These are phyloP conservation scores for Ogataea salicorniae DNA, from an alignment of 805 yeast species.

Conservation along the genomic window DNA sequence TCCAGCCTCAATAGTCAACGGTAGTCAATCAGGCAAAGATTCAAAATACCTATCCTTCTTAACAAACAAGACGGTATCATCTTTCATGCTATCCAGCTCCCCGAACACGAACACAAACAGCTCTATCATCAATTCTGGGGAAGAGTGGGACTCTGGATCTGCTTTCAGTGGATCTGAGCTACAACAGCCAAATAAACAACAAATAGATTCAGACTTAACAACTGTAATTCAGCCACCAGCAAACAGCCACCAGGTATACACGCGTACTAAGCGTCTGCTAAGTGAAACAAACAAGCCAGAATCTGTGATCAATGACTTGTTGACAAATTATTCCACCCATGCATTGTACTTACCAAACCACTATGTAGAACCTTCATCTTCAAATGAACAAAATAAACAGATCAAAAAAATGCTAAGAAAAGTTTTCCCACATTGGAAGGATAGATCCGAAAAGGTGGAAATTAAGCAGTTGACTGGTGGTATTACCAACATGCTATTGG, in stretches of 20 bases:
- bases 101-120: background rate
- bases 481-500: conserved; percentile 55
- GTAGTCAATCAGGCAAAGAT: background rate
- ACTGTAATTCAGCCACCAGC: conserved; percentile 6
- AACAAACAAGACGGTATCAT: conserved; percentile 23
- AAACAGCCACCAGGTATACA: background rate
- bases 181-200: conserved; percentile 6
- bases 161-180: too few relatives aligned
- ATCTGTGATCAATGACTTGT: conserved; percentile 10
- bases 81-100: conserved; percentile 16
- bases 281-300: background rate
- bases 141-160: too few relatives aligned
- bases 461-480: conserved; percentile 54
- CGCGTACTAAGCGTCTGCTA: background rate
- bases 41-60: conserved; percentile 19
- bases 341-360: conserved; percentile 46
- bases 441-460: conserved; percentile 23
- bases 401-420: conserved; percentile 35
- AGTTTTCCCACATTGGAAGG: conserved; percentile 39
- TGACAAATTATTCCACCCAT: conserved; percentile 36
- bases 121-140: background rate
- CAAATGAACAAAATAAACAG: conserved; percentile 31
- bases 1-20: too few relatives aligned
- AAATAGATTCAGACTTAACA: conserved; percentile 10
- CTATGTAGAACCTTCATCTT: conserved; percentile 30